These are phyloP conservation scores for Penicillium concentricum DNA, from an alignment of 2,329 filamentous ascomycete genomes.

Conservation along the genomic window DNA sequence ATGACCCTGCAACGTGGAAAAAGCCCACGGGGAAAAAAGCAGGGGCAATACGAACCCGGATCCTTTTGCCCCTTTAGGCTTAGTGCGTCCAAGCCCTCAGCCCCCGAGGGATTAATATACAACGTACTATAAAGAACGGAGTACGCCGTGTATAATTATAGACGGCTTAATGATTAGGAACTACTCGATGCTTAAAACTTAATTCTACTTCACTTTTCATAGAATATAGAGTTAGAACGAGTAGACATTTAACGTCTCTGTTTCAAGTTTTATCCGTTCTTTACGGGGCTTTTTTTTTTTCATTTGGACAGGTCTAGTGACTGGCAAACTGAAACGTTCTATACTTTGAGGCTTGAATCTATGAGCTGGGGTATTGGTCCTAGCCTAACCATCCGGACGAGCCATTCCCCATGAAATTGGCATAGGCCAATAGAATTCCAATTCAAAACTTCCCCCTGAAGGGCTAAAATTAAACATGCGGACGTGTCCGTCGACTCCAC, in stretches of 20 bases:
- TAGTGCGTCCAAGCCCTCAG: neutral
- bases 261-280: neutral
- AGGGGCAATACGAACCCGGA: neutral
- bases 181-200: no score
- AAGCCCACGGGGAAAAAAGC: neutral
- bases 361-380: no score
- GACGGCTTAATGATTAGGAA: no score
- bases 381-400: no score
- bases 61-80: neutral
- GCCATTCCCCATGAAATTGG: neutral
- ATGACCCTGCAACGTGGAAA: neutral
- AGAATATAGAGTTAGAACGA: no score
- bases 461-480: slow-evolving; percentile 11
- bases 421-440: neutral
- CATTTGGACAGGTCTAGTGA: neutral
- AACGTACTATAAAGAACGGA: neutral
- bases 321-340: neutral
- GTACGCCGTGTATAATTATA: neutral
- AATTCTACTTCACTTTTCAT: no score
- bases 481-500: slow-evolving; percentile 14
- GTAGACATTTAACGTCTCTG: no score
- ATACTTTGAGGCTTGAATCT: neutral
- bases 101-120: neutral
- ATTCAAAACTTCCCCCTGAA: neutral
- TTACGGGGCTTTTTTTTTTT: neutral